Conservation (phyloP, 768 basidiomycete genomes). For the Boletus rex-veris region DNA sequence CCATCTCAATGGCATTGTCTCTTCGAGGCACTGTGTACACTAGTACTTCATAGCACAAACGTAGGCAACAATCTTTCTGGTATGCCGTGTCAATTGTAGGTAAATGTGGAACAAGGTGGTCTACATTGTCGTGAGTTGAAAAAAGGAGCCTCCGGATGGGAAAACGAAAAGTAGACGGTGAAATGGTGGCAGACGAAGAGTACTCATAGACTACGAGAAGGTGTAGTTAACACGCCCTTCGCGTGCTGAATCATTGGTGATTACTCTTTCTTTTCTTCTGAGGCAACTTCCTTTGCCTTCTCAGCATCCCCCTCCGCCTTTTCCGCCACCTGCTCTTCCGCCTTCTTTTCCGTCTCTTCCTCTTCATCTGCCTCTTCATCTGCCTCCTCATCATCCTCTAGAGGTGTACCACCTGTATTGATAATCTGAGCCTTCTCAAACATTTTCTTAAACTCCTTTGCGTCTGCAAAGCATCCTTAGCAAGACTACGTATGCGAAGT, state of each 20-base stretch:
- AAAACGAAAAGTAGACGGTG: constrained; percentile 8
- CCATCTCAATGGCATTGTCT: not conserved
- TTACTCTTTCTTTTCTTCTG: constrained; percentile 34
- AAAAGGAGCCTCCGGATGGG: constrained; percentile 7
- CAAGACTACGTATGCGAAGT: not conserved
- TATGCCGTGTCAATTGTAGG: constrained; percentile 28
- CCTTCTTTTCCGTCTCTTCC: constrained; percentile 30
- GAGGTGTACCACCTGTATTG: constrained; percentile 42
- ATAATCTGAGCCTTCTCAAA: constrained; percentile 82
- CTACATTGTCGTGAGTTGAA: constrained; percentile 28
- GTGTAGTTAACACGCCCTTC: not conserved
- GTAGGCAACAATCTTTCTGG: constrained; percentile 12
- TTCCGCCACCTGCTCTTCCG: constrained; percentile 21
- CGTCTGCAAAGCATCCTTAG: constrained; percentile 48
- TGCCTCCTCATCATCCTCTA: constrained; percentile 24
- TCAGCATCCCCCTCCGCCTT: constrained; percentile 32
- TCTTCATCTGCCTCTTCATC: constrained; percentile 19
- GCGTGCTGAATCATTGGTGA: not conserved
- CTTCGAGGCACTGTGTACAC: not conserved
- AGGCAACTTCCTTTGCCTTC: constrained; percentile 30
- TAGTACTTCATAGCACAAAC: not conserved
- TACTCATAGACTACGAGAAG: constrained; percentile 5
- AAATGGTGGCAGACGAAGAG: constrained; percentile 1
- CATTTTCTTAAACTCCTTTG: constrained; percentile 80
- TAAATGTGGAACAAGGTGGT: constrained; percentile 26